Percentiles rank a stretch among this genome's conserved stretches.
Evolutionary conservation across 345 rosid species (phyloP).

Genomic region (Geranium rotundifolium): DNA sequence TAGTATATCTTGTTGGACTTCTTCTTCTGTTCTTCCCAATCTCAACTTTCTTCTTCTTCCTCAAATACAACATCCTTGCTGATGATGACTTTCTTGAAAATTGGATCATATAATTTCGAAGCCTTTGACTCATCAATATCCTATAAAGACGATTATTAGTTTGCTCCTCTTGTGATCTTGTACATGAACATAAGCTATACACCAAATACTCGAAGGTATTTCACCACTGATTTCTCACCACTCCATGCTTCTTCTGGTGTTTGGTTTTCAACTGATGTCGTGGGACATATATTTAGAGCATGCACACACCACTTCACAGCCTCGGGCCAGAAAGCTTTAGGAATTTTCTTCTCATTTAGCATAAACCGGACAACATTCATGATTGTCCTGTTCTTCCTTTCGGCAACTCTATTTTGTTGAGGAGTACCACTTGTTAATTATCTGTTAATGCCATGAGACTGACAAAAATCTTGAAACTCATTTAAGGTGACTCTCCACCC

Average conservation of each 20-base stretch:
- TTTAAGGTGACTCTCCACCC: not conserved
- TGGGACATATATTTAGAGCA: constrained; percentile 7
- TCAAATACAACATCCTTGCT: too few relatives aligned
- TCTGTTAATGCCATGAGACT: not conserved
- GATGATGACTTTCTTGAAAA: too few relatives aligned
- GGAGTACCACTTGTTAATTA: constrained; percentile 5
- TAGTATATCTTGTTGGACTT: too few relatives aligned
- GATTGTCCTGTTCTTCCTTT: constrained; percentile 4
- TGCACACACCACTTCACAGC: constrained; percentile 1
- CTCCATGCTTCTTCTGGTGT: constrained; percentile 4
- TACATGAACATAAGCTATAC: constrained; percentile 7
- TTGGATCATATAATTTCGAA: too few relatives aligned
- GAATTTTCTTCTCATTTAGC: not conserved
- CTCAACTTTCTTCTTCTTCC: too few relatives aligned
- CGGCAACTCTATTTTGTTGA: constrained; percentile 7
- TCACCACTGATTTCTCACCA: not conserved
- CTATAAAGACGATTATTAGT: constrained; percentile 1
- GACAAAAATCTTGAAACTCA: not conserved
- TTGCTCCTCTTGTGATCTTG: not conserved
- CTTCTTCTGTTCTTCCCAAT: too few relatives aligned
- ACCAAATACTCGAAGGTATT: constrained; percentile 4
- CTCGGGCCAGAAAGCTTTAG: constrained; percentile 3
- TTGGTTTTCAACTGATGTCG: not conserved
- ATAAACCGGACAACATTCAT: constrained; percentile 8
- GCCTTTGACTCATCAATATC: not conserved